Conservation (phyloP, 2,329 filamentous ascomycete genomes). For the Dactylellina drechsleri region DNA sequence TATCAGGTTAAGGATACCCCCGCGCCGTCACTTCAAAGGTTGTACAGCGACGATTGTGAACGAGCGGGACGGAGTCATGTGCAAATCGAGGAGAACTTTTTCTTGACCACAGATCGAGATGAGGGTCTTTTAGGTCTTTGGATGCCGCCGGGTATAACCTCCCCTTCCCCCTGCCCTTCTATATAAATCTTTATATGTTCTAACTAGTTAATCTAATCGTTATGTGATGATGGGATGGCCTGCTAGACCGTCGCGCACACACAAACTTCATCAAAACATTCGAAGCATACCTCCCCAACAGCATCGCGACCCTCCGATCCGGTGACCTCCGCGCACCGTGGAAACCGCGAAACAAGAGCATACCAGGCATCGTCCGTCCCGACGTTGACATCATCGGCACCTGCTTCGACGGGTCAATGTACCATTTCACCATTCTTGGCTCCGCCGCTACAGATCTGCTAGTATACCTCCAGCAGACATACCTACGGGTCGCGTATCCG, state of each 20-base stretch:
- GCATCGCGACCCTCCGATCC: slow-evolving; percentile 69
- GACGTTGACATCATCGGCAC: slow-evolving; percentile 71
- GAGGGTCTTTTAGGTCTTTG: slow-evolving; percentile 58
- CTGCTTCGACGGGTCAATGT: slow-evolving; percentile 75
- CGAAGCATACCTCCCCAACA: slow-evolving; percentile 68
- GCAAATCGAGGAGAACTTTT: slow-evolving; percentile 34
- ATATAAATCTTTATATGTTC: background rate
- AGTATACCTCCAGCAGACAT: slow-evolving; percentile 32
- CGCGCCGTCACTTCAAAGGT: slow-evolving; percentile 3
- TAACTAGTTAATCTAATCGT: background rate
- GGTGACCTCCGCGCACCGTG: slow-evolving; percentile 68
- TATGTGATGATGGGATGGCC: background rate
- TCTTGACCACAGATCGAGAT: slow-evolving; percentile 58
- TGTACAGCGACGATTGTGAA: slow-evolving; percentile 37
- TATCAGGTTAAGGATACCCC: slow-evolving; percentile 32
- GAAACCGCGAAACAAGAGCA: slow-evolving; percentile 60
- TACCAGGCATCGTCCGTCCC: slow-evolving; percentile 61
- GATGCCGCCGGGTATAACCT: slow-evolving; percentile 55
- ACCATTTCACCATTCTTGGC: slow-evolving; percentile 75
- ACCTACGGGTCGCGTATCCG: slow-evolving; percentile 12
- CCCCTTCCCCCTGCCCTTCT: background rate
- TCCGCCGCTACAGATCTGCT: slow-evolving; percentile 25
- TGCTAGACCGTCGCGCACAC: slow-evolving; percentile 50
- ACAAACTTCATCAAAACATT: slow-evolving; percentile 64
- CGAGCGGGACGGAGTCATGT: slow-evolving; percentile 37